Evolutionary conservation across 2,329 filamentous ascomycete species (phyloP).

Genomic region (Calonectria ilicicola): DNA sequence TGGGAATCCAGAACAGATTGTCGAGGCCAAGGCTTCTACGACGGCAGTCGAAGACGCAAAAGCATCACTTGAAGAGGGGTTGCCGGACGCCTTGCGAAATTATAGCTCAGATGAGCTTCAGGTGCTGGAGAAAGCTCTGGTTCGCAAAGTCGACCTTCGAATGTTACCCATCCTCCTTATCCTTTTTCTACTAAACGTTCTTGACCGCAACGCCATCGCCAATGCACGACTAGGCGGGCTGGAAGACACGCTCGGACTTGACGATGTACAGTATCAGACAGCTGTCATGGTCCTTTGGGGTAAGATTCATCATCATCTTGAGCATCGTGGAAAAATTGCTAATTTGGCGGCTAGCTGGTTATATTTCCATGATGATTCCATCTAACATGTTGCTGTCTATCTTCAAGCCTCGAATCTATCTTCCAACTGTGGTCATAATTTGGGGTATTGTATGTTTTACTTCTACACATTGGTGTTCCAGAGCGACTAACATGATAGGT

Average conservation of each 20-base stretch:
- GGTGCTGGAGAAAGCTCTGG: background rate
- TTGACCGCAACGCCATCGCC: background rate
- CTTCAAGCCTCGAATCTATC: background rate
- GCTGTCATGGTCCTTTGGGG: background rate
- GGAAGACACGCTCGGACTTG: background rate
- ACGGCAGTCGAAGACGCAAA: background rate
- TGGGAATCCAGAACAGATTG: background rate
- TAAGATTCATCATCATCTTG: background rate
- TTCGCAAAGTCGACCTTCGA: background rate
- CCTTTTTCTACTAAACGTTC: background rate
- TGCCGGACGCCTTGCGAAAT: background rate
- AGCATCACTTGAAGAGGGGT: background rate
- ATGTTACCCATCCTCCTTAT: background rate
- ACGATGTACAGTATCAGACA: background rate
- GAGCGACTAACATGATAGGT: background rate
- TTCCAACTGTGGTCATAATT: background rate
- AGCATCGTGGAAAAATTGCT: background rate
- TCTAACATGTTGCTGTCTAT: background rate
- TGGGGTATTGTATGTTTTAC: background rate
- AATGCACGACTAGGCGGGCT: background rate
- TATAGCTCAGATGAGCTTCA: background rate
- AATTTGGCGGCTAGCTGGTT: background rate
- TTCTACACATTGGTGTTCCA: rapidly evolving
- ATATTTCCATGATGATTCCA: background rate
- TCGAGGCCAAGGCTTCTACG: background rate